phyloP scores from a whole-genome alignment of 257 asterid species.

The Rubia yunnanensis region DNA sequence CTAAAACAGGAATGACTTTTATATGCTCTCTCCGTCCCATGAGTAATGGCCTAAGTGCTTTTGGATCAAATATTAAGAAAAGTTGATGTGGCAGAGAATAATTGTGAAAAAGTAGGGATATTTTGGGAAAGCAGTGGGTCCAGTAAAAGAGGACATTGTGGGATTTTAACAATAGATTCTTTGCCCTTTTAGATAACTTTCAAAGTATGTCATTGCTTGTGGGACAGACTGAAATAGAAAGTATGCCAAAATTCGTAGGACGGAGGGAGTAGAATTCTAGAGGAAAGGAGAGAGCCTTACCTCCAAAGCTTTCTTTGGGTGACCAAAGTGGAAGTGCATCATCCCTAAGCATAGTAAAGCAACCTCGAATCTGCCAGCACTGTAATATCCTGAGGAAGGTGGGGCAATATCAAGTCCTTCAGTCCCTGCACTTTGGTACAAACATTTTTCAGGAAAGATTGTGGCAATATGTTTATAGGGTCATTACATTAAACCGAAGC shows the following conservation, averaged over 20 bases:
- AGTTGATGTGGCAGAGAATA: no score
- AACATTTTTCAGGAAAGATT: conserved; percentile 31
- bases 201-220: no score
- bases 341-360: conserved; percentile 91
- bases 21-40: no score
- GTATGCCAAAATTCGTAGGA: no score
- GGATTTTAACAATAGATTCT: no score
- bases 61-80: no score
- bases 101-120: no score
- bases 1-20: conserved; percentile 1
- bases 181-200: no score
- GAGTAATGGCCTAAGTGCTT: no score
- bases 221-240: no score
- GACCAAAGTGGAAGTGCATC: conserved; percentile 96
- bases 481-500: not conserved
- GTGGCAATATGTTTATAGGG: not conserved
- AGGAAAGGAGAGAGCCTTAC: conserved; percentile 27
- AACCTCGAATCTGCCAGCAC: conserved; percentile 79
- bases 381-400: conserved; percentile 48
- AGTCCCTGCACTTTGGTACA: conserved; percentile 94
- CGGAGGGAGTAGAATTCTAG: conserved; percentile 13
- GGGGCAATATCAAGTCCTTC: conserved; percentile 76
- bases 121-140: no score
- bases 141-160: no score
- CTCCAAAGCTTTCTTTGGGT: conserved; percentile 89